Conservation (phyloP, 352 stramenopile species). For the Thalassiosira oceanica region DNA sequence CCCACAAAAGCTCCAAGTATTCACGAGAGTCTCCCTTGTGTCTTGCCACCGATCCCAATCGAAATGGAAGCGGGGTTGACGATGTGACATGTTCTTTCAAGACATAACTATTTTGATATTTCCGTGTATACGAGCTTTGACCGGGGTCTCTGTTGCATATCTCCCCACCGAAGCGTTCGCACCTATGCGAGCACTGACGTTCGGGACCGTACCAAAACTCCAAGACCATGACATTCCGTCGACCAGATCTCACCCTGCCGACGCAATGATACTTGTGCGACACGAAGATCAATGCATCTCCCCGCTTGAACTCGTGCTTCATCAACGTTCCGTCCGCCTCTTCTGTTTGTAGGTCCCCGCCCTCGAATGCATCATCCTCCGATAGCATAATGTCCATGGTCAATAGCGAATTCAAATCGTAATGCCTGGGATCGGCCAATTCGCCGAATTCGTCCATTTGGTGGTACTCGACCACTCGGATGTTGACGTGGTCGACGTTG, state of each 20-base stretch:
- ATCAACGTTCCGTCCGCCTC: slow-evolving; percentile 21
- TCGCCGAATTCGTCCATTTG: slow-evolving; percentile 20
- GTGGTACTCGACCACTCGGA: slow-evolving; percentile 25
- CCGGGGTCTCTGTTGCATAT: slow-evolving; percentile 17
- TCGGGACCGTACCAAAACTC: slow-evolving; percentile 29
- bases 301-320: slow-evolving; percentile 12
- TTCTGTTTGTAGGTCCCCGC: slow-evolving; percentile 13
- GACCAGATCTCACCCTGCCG: slow-evolving; percentile 8
- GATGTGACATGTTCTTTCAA: neutral
- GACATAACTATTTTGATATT: neutral
- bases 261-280: slow-evolving; percentile 31
- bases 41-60: slow-evolving; percentile 17
- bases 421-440: slow-evolving; percentile 16
- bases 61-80: slow-evolving; percentile 16
- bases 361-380: slow-evolving; percentile 9
- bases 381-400: slow-evolving; percentile 30
- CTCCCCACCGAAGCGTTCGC: slow-evolving; percentile 20
- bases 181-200: slow-evolving; percentile 13
- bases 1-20: slow-evolving; percentile 24
- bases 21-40: no score
- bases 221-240: slow-evolving; percentile 31
- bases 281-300: slow-evolving; percentile 24
- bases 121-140: slow-evolving; percentile 14
- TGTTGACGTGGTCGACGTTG: slow-evolving; percentile 25
- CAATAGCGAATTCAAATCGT: slow-evolving; percentile 29